Percentiles rank a stretch among this genome's conserved stretches.
Evolutionary conservation across 768 basidiomycete species (phyloP).

Genomic region (Auriscalpium microsporum): DNA sequence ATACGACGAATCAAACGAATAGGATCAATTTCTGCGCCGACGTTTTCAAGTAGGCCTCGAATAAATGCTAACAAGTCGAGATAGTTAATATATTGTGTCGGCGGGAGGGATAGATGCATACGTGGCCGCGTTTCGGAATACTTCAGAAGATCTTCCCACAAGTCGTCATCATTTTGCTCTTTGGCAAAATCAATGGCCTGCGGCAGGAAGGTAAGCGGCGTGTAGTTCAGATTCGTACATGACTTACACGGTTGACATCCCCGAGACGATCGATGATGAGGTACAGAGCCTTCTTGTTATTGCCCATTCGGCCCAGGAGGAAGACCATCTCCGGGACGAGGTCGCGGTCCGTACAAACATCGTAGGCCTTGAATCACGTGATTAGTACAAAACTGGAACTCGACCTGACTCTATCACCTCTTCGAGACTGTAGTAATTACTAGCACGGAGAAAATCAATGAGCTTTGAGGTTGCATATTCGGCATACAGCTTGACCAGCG

Average conservation of each 20-base stretch:
- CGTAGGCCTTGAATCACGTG: constrained; percentile 55
- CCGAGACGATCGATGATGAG: constrained; percentile 93
- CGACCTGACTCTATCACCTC: constrained; percentile 36
- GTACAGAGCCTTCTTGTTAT: constrained; percentile 89
- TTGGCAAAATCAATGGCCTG: constrained; percentile 90
- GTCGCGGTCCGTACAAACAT: constrained; percentile 75
- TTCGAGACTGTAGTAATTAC: constrained; percentile 87
- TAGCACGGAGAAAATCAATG: constrained; percentile 87
- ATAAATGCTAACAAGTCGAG: constrained; percentile 63
- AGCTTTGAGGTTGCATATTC: constrained; percentile 72
- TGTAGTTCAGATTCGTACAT: background rate
- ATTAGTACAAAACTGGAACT: background rate
- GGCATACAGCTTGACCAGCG: constrained; percentile 88
- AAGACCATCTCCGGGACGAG: constrained; percentile 97
- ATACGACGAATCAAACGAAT: constrained; percentile 91
- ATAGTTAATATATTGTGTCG: background rate
- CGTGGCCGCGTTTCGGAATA: constrained; percentile 93
- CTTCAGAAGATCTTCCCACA: constrained; percentile 93
- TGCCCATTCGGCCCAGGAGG: constrained; percentile 93
- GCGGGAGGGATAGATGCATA: constrained; percentile 19
- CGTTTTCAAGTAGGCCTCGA: constrained; percentile 88
- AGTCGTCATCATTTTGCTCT: constrained; percentile 91
- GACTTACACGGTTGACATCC: constrained; percentile 76
- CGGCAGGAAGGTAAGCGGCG: background rate
- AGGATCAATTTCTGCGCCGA: constrained; percentile 93